Conservation (phyloP, 352 stramenopile genomes). For the Halophytophthora batemanensis region DNA sequence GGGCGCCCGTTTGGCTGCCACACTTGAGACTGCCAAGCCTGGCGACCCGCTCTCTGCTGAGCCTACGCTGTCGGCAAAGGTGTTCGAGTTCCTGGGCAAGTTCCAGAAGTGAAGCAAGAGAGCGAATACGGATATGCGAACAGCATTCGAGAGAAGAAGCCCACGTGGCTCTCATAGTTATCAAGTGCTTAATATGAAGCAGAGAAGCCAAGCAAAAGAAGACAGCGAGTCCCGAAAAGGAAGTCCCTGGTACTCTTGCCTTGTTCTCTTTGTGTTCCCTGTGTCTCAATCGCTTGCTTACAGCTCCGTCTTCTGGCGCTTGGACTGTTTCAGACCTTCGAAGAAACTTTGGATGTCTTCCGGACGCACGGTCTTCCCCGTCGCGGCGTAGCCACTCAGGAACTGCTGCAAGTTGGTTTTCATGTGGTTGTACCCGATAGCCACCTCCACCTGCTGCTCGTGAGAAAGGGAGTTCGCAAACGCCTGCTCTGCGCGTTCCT, state of each 20-base stretch:
- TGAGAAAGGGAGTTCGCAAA: constrained; percentile 61
- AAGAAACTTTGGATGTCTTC: constrained; percentile 77
- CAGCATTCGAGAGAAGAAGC: not conserved
- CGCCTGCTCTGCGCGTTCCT: constrained; percentile 41
- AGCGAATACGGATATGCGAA: constrained; percentile 2
- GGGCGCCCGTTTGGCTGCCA: constrained; percentile 84
- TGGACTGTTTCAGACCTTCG: constrained; percentile 42
- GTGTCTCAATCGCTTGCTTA: constrained; percentile 5
- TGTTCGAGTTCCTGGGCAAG: constrained; percentile 51
- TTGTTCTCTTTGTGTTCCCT: not conserved
- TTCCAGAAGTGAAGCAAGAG: constrained; percentile 37
- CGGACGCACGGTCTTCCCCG: constrained; percentile 59
- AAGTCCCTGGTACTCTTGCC: not conserved
- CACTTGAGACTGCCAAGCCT: constrained; percentile 76
- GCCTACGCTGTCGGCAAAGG: constrained; percentile 37
- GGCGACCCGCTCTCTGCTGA: constrained; percentile 52
- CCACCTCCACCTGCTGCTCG: constrained; percentile 75
- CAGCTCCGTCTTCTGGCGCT: constrained; percentile 49
- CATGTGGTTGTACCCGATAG: constrained; percentile 69
- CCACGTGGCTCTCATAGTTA: constrained; percentile 9
- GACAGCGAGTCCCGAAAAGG: not conserved
- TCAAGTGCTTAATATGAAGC: constrained; percentile 9
- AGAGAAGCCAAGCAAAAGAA: constrained; percentile 8
- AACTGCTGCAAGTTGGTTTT: constrained; percentile 69
- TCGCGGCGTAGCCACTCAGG: constrained; percentile 51